These are phyloP conservation scores for Ramalina intermedia DNA, from an alignment of 495 filamentous ascomycete species.

Conservation along the genomic window DNA sequence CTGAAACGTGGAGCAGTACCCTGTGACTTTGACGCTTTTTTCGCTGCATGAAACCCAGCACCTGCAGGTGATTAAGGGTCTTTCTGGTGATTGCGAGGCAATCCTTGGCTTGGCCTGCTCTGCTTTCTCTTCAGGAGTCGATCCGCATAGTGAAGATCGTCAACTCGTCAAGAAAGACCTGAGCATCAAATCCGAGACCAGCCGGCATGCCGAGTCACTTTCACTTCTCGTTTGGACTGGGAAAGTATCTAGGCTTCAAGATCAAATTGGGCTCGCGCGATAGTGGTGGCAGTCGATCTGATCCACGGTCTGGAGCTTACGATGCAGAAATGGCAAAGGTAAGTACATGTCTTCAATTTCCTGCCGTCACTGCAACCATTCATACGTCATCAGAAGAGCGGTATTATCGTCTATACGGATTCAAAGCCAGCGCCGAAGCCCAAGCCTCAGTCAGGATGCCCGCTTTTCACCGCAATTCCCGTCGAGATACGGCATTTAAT, in stretches of 20 bases:
- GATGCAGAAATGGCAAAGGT: conserved; percentile 9
- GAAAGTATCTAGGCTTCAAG: conserved; percentile 6
- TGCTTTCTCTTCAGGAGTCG: no score
- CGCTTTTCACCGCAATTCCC: conserved; percentile 7
- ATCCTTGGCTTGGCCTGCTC: no score
- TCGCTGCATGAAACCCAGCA: no score
- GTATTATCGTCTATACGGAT: conserved; percentile 7
- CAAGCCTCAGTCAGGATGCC: conserved; percentile 4
- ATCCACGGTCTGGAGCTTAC: neutral
- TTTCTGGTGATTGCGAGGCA: no score
- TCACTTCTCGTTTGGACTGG: conserved; percentile 7
- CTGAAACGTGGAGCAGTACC: no score
- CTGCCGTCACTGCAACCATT: neutral
- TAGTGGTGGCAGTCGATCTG: neutral
- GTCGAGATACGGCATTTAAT: conserved; percentile 13
- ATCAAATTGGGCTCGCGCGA: conserved; percentile 9
- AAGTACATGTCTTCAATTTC: neutral
- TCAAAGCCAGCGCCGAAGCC: neutral
- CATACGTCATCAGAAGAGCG: neutral
- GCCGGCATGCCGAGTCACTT: conserved; percentile 8
- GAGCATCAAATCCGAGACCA: neutral
- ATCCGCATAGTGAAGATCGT: no score
- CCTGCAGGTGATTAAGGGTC: no score
- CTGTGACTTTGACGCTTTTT: no score
- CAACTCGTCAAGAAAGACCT: no score